Conservation (phyloP, 345 rosid genomes). For the Toxicodendron radicans region DNA sequence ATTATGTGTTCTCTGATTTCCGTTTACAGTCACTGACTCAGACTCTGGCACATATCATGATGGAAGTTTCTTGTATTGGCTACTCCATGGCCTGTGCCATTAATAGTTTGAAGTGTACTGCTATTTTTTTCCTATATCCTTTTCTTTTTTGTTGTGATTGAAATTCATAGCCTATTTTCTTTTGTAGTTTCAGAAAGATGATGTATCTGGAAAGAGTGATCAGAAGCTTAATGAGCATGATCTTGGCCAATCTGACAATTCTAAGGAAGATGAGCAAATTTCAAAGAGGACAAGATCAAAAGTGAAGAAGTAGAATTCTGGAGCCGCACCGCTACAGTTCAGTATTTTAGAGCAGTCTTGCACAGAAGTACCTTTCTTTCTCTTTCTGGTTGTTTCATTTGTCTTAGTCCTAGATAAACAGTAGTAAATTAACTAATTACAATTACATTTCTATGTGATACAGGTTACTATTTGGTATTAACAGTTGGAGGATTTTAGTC, state of each 20-base stretch:
- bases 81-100: neutral
- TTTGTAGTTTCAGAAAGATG: slow-evolving; percentile 21
- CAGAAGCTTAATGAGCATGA: slow-evolving; percentile 11
- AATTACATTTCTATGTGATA: neutral
- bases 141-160: neutral
- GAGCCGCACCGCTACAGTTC: neutral
- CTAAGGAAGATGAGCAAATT: slow-evolving; percentile 10
- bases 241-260: slow-evolving; percentile 10
- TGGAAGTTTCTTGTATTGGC: neutral
- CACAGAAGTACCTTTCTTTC: slow-evolving; percentile 8
- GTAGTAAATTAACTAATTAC: neutral
- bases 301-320: slow-evolving; percentile 23
- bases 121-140: neutral
- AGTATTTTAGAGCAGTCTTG: neutral
- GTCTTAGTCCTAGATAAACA: neutral
- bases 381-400: neutral
- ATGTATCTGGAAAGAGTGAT: slow-evolving; percentile 4
- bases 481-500: neutral
- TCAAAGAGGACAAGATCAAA: slow-evolving; percentile 36
- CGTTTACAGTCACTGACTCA: neutral
- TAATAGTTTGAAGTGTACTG: neutral
- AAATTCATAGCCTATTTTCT: neutral
- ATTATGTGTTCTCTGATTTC: neutral
- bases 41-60: neutral
- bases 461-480: slow-evolving; percentile 4